Evolutionary conservation across 2,329 filamentous ascomycete species (phyloP), one percentile per base, ranked within the genome.

Genomic region (Diaporthe sp.): DNA sequence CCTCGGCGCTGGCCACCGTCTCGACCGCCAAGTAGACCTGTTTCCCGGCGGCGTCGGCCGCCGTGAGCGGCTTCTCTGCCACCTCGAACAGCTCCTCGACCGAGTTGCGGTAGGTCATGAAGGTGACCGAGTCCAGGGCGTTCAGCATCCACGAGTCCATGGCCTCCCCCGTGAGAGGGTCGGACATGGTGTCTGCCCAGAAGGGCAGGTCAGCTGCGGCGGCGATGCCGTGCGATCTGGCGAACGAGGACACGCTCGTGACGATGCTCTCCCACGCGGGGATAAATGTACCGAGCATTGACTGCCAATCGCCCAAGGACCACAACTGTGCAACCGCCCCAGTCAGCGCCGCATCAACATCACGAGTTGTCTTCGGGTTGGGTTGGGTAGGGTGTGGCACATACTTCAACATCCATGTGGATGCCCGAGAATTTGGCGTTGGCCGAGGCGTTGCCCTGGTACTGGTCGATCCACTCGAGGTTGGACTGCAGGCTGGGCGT

Each of bases 71-170:
- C 44, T 61, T 71, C 42, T 47, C 69, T 19, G 69, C 69, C 44
- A 71, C 69, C 4, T 61, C 42, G 30, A 71, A 61, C 30, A 71
- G 44, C 56, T 61, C 69, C n/a, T 10, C 12, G 55, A 61, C 69
- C 25, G 69, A 61, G 69, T 71, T 71, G 32, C 69, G 69, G 42
- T 71, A 71, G 30, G 69, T 71, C 69, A 71, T 71, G 55, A 71
- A 71, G 69, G 69, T 71, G 69, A 61, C 56, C n/a, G 69, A 71
- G 42, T 71, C 69, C 30, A 71, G 56, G 17, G 56, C 58, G 4
- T 42, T 39, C 30, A 71, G 69, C 69, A 71, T 71, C 69, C 69
- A 71, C 15, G 39, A 50, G 32, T 71, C 69, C 69, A 71, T 71
- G 15, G 42, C 47, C 32, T 61, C 30, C 15, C 69, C 55, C 3